Percentiles rank a stretch among this genome's conserved stretches.
Evolutionary conservation across 108 stramenopile genomes (phyloP).

Genomic region (Parietichytrium sp.): DNA sequence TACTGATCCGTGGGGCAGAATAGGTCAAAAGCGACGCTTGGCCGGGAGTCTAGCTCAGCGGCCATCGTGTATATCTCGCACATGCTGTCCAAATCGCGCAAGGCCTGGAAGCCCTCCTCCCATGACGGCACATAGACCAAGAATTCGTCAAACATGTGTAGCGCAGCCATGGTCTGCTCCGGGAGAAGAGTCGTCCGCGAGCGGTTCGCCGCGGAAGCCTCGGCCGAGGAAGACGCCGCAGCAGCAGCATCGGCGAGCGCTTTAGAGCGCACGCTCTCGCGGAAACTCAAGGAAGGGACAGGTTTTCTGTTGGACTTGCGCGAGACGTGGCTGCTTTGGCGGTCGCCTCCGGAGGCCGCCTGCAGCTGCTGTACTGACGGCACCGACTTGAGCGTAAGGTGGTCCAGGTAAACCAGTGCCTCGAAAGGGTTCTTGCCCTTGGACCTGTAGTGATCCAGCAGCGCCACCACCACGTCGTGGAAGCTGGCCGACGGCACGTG

Average conservation of each 20-base stretch:
- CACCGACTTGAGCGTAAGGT: neutral
- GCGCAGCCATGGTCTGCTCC: neutral
- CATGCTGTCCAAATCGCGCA: conserved; percentile 5
- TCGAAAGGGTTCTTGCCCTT: neutral
- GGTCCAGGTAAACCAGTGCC: neutral
- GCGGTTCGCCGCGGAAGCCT: neutral
- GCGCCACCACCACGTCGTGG: neutral
- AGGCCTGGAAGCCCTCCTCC: conserved; percentile 10
- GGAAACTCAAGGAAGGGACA: neutral
- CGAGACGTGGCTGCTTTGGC: neutral
- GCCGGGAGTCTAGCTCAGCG: neutral
- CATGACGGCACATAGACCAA: conserved; percentile 20
- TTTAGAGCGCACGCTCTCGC: neutral
- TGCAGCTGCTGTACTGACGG: neutral
- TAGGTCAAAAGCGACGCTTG: neutral
- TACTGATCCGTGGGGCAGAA: neutral
- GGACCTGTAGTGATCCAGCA: neutral
- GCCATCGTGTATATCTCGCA: conserved; percentile 29
- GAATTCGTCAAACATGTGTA: neutral
- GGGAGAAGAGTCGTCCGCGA: neutral
- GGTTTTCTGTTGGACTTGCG: neutral
- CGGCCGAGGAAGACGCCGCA: neutral
- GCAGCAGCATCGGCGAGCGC: neutral
- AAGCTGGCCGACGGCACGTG: neutral
- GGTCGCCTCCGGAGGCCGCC: neutral